Evolutionary conservation across 345 rosid species (phyloP), one percentile per base, ranked within the genome.

Genomic region (Arabidopsis thaliana): DNA sequence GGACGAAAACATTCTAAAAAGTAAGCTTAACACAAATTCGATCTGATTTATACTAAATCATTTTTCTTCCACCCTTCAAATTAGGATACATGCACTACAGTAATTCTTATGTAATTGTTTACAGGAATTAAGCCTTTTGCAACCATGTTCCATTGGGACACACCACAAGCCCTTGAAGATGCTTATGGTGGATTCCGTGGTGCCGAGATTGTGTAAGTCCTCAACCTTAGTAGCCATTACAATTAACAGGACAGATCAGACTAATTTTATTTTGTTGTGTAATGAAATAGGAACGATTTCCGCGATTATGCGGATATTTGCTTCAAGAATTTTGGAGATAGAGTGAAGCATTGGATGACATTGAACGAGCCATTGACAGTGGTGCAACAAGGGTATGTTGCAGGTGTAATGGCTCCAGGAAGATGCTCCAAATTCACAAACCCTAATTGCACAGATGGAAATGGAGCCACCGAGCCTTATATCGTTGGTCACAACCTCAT

Each of bases 331-430:
- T 85, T 79, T 59, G 88, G 85, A 11, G 85, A 78, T 40, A 79
- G 85, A 74, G 86, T 85, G 14, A 85, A 83, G 53, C 79, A 83
- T 30, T 85, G 88, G 88, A 50, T 74, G 44, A 81, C 85, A 6
- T 0, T 85, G n/a, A 85, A 85, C 16, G 88, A 85, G 61, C 88
- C 86, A 25, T 44, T 69, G 7, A 67, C 78, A 14, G 75, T 73
- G 49, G 78, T 75, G 67, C 67, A 25, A 57, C 79, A 70, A 63
- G 82, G 76, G 0, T 79, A 79, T 42, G 62, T 59, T 38, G 41
- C 46, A 0, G 82, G 82, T 57, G 49, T 0, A 5, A 64, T 70
- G 73, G 82, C 82, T 33, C 82, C 82, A 14, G 82, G 82, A 34
- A 63, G 82, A 69, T 79, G 82, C 52, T 79, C 82, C 5, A 75